phyloP scores from a whole-genome alignment of 768 basidiomycete species.

The Leccinum subgranulosum region DNA sequence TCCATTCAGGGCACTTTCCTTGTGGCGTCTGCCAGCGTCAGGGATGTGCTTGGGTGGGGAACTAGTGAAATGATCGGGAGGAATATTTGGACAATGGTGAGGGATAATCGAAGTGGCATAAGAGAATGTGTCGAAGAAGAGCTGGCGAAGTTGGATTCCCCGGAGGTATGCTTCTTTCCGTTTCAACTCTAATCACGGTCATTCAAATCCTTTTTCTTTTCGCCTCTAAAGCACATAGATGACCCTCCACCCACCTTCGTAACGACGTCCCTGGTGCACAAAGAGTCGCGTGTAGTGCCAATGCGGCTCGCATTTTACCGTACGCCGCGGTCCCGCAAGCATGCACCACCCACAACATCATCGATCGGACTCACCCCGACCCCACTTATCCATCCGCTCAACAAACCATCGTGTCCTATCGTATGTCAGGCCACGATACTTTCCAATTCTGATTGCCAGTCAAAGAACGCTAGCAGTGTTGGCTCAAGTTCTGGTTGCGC shows the following conservation, averaged over 20 bases:
- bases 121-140: conserved; percentile 27
- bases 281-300: conserved; percentile 30
- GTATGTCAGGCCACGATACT: conserved; percentile 31
- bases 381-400: conserved; percentile 15
- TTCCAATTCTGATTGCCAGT: not conserved
- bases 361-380: not conserved
- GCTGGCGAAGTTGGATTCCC: conserved; percentile 19
- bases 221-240: not conserved
- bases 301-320: conserved; percentile 40
- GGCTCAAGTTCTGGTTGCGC: not conserved
- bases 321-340: conserved; percentile 19
- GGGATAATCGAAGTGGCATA: conserved; percentile 15
- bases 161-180: conserved; percentile 13
- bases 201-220: not conserved
- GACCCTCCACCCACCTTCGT: conserved; percentile 21
- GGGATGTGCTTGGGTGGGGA: conserved; percentile 66
- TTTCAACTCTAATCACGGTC: not conserved
- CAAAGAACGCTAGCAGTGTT: not conserved
- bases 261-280: conserved; percentile 36
- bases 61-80: conserved; percentile 52
- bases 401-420: conserved; percentile 23
- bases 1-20: conserved; percentile 46
- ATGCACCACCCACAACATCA: not conserved
- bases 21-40: conserved; percentile 46
- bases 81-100: conserved; percentile 39